Conservation (phyloP, 1,284 basidiomycete species). For the Ustilago esculenta region DNA sequence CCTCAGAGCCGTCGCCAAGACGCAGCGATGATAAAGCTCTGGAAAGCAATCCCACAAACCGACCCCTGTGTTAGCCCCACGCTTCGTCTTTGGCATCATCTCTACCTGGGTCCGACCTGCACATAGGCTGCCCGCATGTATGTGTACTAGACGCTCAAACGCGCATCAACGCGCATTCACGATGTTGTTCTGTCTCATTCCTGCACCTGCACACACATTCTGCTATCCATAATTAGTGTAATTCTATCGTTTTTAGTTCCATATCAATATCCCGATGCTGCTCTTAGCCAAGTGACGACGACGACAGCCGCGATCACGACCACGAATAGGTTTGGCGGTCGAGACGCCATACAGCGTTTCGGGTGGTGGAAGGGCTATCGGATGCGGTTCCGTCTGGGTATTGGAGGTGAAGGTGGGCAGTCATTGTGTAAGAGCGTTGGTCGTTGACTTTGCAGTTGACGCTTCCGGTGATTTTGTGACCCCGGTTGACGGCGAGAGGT, state of each 20-base stretch:
- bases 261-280: neutral
- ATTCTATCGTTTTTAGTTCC: neutral
- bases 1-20: too few species aligned
- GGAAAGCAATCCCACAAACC: too few species aligned
- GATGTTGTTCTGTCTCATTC: neutral
- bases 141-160: too few species aligned
- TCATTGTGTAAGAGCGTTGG: conserved; percentile 57
- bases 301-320: conserved; percentile 21
- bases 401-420: conserved; percentile 30
- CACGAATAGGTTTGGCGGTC: conserved; percentile 65
- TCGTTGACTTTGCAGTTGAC: conserved; percentile 61
- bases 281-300: neutral
- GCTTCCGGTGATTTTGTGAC: conserved; percentile 55
- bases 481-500: conserved; percentile 61
- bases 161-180: too few species aligned
- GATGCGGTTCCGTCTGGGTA: conserved; percentile 27
- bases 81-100: too few species aligned
- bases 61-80: too few species aligned
- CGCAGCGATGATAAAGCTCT: too few species aligned
- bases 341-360: conserved; percentile 55
- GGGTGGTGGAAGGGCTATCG: conserved; percentile 12
- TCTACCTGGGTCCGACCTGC: too few species aligned
- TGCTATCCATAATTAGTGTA: too few species aligned
- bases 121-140: too few species aligned
- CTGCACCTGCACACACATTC: neutral